Evolutionary conservation across 2,329 filamentous ascomycete genomes (phyloP), one percentile per base, ranked within the genome.

Genomic region (Ophiostoma piceae): DNA sequence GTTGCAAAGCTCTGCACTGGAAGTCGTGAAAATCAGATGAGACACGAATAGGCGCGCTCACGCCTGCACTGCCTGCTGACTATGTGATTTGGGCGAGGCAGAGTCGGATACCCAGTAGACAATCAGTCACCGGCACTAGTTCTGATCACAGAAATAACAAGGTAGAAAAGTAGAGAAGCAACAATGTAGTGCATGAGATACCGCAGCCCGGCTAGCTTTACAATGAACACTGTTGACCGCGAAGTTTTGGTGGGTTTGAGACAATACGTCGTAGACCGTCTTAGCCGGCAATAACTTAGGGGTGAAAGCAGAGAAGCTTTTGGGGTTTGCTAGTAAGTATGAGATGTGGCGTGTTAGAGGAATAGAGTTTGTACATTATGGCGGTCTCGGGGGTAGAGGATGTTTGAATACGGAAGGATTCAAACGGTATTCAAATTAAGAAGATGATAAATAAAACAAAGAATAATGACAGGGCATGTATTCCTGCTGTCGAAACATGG

Each of bases 261-360:
- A 47, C 43, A 47, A 6, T 47, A 19, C 43, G 43, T 6, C 43
- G 43, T 19, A 16, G 12, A 43, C 41, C 12, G 12, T 12, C 12
- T 43, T 43, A 7, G 43, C 16, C 19, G 16, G 16, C 14, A 19
- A 19, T 7, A 19, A 7, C 4, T 5, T 47, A 47, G 43, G 43
- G 43, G 43, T 47, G 14, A 5, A 47, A 47, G 41, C 12, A 43
- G 12, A 43, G 41, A 43, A 43, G 41, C 43, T 19, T 6, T 47
- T 47, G 6, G 43, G 43, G 16, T 47, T 47, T 47, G 43, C 16
- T 26, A 57, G n/a, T 26, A 26, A 8, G 51, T 57, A 26, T 12
- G n/a, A 26, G 51, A 16, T 12, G 51, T 57, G 51, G 51, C 51
- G 51, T 57, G 51, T 57, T 26, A 57, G 51, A 57, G 51, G n/a